Evolutionary conservation across 1,284 basidiomycete genomes (phyloP), one percentile per base, ranked within the genome.

Genomic region (Melanopsichium pennsylvanicum): DNA sequence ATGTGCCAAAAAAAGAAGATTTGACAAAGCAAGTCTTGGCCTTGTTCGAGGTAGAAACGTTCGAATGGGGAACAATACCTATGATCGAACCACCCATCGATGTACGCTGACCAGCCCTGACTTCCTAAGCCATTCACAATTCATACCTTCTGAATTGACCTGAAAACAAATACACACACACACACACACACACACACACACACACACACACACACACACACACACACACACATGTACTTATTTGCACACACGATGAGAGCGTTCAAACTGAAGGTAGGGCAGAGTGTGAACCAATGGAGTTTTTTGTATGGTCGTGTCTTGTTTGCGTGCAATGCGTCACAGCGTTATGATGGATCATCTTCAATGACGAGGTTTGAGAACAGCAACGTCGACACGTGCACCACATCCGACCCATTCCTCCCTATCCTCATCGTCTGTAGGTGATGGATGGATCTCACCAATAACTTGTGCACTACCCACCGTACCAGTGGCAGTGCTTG

Each of bases 331-430:
- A n/a, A n/a, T n/a, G n/a, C n/a, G n/a, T n/a, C n/a, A n/a, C n/a
- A n/a, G n/a, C n/a, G n/a, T n/a, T n/a, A n/a, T n/a, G n/a, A n/a
- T n/a, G n/a, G n/a, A n/a, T n/a, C n/a, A n/a, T n/a, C n/a, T n/a
- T n/a, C n/a, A 29, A 16, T 40, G 10, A 16, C 16, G 43, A 13
- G 59, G 18, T 34, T 21, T 27, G n/a, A 74, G 46, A 15, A 64
- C 3, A 1, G 61, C 69, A 0, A 74, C 62, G 40, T 74, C 70
- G 15, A 72, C 58, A 2, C 62, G 32, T 0, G 50, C 52, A 2
- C 72, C 72, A 15, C 50, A 39, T 4, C 72, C 72, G 5, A 39
- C 38, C 72, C 72, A 74, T 4, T 43, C 29, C 5, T 63, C 60
- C 4, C 39, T 43, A 0, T 33, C 57, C 1, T 32, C 42, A 4